Conservation (phyloP, 1,139 yeast genomes). For the Candida glucosophila region DNA sequence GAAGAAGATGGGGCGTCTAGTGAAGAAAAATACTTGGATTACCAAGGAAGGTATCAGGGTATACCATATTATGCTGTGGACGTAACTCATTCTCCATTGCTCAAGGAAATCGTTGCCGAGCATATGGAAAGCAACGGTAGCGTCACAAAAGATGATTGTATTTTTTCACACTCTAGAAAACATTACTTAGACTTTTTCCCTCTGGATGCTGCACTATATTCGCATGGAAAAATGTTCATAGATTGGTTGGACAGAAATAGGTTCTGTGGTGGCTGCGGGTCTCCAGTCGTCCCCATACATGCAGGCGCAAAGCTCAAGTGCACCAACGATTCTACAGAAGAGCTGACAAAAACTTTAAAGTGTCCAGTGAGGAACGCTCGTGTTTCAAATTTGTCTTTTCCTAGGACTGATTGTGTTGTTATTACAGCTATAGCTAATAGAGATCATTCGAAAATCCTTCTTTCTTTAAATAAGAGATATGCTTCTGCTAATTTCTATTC, state of each 20-base stretch:
- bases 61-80: slow-evolving; percentile 75
- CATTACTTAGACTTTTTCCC: slow-evolving; percentile 26
- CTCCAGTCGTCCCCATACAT: slow-evolving; percentile 56
- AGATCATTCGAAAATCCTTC: slow-evolving; percentile 52
- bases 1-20: slow-evolving; percentile 12
- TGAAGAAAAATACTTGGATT: slow-evolving; percentile 28
- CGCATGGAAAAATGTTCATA: slow-evolving; percentile 76
- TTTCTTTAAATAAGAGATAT: slow-evolving; percentile 60
- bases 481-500: slow-evolving; percentile 53
- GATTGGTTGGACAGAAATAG: slow-evolving; percentile 77
- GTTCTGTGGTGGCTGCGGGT: slow-evolving; percentile 88
- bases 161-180: slow-evolving; percentile 26
- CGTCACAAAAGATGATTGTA: slow-evolving; percentile 9
- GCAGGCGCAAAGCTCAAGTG: slow-evolving; percentile 84
- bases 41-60: slow-evolving; percentile 52
- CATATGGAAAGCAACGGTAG: slow-evolving; percentile 10
- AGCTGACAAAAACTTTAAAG: too few species aligned
- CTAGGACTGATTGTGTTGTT: slow-evolving; percentile 84
- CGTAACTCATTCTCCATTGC: slow-evolving; percentile 28
- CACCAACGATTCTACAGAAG: slow-evolving; percentile 22
- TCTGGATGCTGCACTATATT: slow-evolving; percentile 57
- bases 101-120: slow-evolving; percentile 14
- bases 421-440: slow-evolving; percentile 69
- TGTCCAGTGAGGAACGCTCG: slow-evolving; percentile 50
- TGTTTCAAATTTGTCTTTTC: slow-evolving; percentile 68